Conservation (phyloP, 768 basidiomycete species). For the Mrakia frigida region DNA sequence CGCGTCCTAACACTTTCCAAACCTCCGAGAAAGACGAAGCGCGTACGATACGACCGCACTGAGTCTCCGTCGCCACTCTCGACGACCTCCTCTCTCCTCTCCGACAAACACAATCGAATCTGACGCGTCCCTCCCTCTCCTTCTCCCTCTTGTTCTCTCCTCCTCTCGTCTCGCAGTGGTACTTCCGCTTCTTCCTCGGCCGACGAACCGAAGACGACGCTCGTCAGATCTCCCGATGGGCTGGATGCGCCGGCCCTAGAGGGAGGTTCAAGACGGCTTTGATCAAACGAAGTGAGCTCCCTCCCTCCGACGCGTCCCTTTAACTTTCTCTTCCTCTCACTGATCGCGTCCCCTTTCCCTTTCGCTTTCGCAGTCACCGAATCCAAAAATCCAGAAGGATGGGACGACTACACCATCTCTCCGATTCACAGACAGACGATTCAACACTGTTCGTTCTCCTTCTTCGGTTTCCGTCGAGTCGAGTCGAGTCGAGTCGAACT, state of each 20-base stretch:
- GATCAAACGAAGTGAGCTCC: slow-evolving; percentile 24
- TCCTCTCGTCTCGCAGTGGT: slow-evolving; percentile 30
- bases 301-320: not conserved
- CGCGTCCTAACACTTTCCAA: not conserved
- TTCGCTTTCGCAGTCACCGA: slow-evolving; percentile 4
- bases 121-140: not conserved
- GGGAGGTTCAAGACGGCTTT: slow-evolving; percentile 29
- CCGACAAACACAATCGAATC: no score
- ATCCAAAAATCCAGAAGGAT: not conserved
- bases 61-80: no score
- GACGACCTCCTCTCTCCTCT: no score
- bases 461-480: no score
- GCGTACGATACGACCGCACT: no score
- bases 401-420: slow-evolving; percentile 10
- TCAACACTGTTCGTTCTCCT: slow-evolving; percentile 22
- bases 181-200: slow-evolving; percentile 34
- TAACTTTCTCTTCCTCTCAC: not conserved
- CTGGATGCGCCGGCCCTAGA: slow-evolving; percentile 18
- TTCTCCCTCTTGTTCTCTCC: no score
- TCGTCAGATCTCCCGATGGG: slow-evolving; percentile 26
- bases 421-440: slow-evolving; percentile 28
- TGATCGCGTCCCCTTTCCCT: no score
- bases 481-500: no score
- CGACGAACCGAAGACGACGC: slow-evolving; percentile 26
- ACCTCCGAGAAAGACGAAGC: no score